Evolutionary conservation across 2,329 filamentous ascomycete species (phyloP), one percentile per base, ranked within the genome.

Genomic region (Madurella fahalii): DNA sequence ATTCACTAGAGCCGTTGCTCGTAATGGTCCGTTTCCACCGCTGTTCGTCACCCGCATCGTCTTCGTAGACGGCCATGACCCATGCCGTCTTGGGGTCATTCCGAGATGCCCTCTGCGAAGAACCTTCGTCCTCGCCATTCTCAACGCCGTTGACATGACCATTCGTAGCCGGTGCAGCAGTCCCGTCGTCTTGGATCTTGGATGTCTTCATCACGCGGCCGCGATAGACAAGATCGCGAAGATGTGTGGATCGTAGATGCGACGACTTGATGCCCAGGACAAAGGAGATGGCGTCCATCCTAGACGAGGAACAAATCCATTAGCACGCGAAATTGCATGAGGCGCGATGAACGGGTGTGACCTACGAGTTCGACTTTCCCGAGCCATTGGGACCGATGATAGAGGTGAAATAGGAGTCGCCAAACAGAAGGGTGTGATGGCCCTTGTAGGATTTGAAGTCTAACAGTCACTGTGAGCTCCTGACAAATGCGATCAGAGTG

Each of bases 381-480:
- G 94, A 97, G 77, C 94, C 94, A 92, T 99, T 99, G 70, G 94
- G 94, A 5, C 95, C 94, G 68, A 99, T 97, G 68, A 99, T 96
- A 41, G 94, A 99, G 47, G 94, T 99, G 73, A 99, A 99, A 74
- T 96, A 97, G 2, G 92, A 95, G 76, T 99, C 93, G 67, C 93
- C 93, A 67, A 99, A 96, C 50, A 96, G 83, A 43, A 99, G 84
- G 57, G 84, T 86, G 76, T 99, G 94, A 67, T 96, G 92, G 55
- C 92, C 94, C 73, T 96, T 96, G 78, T 99, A 99, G 65, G 94
- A 97, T 77, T 99, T 99, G 84, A 99, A 99, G 77, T 99, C 89
- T 94, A 67, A 43, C 20, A 46, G 30, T 34, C 51, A 56, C 12
- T 43, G 54, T 52, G 46, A 61, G 63, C 44, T 48, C 47, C 43